These are phyloP conservation scores for Coprinellus aureogranulatus DNA, from an alignment of 768 basidiomycete genomes.

Conservation along the genomic window DNA sequence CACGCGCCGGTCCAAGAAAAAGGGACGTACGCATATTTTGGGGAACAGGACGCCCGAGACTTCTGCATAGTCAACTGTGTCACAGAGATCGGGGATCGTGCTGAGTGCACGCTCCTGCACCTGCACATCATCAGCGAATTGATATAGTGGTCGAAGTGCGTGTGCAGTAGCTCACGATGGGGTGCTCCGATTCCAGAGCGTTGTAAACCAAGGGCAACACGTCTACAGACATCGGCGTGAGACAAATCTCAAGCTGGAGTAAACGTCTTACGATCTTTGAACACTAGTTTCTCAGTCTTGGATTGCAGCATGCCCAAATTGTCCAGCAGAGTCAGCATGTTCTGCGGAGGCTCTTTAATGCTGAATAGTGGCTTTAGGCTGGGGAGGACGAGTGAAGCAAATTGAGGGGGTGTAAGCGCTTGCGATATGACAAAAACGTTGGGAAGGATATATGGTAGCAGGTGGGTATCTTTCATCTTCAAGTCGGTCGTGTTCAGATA, in stretches of 20 bases:
- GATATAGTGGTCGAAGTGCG: too few species aligned
- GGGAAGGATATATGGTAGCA: constrained; percentile 92
- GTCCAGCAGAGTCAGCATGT: constrained; percentile 91
- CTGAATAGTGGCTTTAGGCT: constrained; percentile 86
- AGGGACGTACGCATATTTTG: constrained; percentile 77
- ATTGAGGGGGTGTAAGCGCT: constrained; percentile 74
- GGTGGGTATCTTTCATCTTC: constrained; percentile 87
- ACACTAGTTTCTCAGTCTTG: constrained; percentile 84
- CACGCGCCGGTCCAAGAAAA: background rate
- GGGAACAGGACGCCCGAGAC: constrained; percentile 89
- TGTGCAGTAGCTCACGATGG: constrained; percentile 44
- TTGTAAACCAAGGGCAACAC: constrained; percentile 96
- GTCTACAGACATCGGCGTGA: constrained; percentile 45
- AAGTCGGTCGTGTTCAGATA: background rate
- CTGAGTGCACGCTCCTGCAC: constrained; percentile 91
- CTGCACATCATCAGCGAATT: constrained; percentile 29
- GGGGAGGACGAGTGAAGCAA: constrained; percentile 77
- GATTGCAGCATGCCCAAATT: constrained; percentile 82
- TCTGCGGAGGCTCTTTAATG: constrained; percentile 94
- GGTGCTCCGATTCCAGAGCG: constrained; percentile 94
- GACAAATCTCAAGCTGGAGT: background rate
- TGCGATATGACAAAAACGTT: constrained; percentile 91
- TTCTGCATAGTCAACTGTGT: constrained; percentile 92
- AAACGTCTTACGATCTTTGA: constrained; percentile 75
- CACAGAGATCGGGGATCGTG: constrained; percentile 82